These are phyloP conservation scores for Erigeron philadelphicus DNA, from an alignment of 140 eudicot species.

Conservation along the genomic window DNA sequence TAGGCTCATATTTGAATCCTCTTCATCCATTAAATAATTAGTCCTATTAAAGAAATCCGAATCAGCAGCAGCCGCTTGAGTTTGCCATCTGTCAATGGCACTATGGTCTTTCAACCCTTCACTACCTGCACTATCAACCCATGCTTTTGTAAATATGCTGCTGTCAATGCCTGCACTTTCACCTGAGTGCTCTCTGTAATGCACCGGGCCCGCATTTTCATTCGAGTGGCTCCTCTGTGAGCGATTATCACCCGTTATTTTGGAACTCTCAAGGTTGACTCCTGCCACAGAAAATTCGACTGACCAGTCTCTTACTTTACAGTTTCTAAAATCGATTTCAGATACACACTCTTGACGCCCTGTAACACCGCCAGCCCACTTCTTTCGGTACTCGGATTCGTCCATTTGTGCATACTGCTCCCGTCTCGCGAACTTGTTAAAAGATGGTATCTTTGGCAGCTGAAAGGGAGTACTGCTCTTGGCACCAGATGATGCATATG, in stretches of 20 bases:
- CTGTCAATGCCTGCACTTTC: slow-evolving; percentile 78
- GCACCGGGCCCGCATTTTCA: slow-evolving; percentile 54
- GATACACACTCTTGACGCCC: slow-evolving; percentile 73
- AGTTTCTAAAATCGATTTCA: slow-evolving; percentile 91
- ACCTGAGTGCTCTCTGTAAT: slow-evolving; percentile 69
- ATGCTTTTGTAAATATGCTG: slow-evolving; percentile 81
- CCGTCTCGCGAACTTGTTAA: slow-evolving; percentile 84
- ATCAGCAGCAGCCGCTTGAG: slow-evolving; percentile 95
- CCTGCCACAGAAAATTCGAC: slow-evolving; percentile 88
- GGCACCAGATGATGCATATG: slow-evolving; percentile 67
- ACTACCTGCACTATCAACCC: slow-evolving; percentile 94
- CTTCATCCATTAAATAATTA: slow-evolving; percentile 66
- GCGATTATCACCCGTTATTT: slow-evolving; percentile 51
- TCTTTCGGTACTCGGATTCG: slow-evolving; percentile 56
- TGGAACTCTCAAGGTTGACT: slow-evolving; percentile 62
- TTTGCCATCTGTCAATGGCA: slow-evolving; percentile 97
- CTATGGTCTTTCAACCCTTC: slow-evolving; percentile 74
- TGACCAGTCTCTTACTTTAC: slow-evolving; percentile 93
- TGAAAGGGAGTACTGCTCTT: slow-evolving; percentile 43
- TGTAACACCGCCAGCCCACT: slow-evolving; percentile 53
- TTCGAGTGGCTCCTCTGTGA: slow-evolving; percentile 74
- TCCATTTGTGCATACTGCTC: slow-evolving; percentile 80
- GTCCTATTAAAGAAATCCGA: slow-evolving; percentile 50
- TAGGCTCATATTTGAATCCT: slow-evolving; percentile 52
- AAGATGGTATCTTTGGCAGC: slow-evolving; percentile 95